phyloP scores from a whole-genome alignment of 2,329 filamentous ascomycete species.

The Chrysosporium queenslandicum region DNA sequence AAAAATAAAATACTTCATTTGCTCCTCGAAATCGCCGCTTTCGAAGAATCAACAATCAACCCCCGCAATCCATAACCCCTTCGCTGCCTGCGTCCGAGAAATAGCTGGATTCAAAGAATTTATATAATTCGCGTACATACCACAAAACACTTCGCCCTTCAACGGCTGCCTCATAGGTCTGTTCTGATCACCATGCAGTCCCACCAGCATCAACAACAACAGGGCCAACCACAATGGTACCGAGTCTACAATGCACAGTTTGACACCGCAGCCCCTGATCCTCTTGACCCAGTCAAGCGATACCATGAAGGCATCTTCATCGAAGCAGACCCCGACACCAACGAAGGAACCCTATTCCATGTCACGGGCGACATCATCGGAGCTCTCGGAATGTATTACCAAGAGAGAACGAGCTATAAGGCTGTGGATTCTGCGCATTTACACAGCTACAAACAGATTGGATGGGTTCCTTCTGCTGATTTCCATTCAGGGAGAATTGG shows the following conservation, averaged over 20 bases:
- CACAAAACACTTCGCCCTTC: neutral
- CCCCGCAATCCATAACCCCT: neutral
- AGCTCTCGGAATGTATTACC: conserved; percentile 13
- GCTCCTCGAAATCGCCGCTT: too few species aligned
- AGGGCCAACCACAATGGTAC: conserved; percentile 10
- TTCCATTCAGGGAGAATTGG: conserved; percentile 14
- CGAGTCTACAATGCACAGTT: conserved; percentile 12
- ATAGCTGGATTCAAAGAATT: neutral
- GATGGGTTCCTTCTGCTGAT: conserved; percentile 11
- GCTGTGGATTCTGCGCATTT: conserved; percentile 1
- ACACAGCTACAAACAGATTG: conserved; percentile 11
- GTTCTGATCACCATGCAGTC: neutral
- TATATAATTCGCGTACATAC: neutral
- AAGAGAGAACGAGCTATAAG: conserved; percentile 9
- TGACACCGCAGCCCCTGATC: conserved; percentile 14
- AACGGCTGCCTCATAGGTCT: neutral
- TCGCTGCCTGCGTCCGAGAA: neutral
- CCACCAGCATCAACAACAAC: neutral
- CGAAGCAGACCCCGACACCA: conserved; percentile 3
- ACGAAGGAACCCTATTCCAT: conserved; percentile 13
- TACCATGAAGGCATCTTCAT: conserved; percentile 17
- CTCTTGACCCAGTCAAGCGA: conserved; percentile 15
- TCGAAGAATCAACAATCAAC: neutral
- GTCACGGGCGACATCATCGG: conserved; percentile 17
- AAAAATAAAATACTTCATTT: neutral